Evolutionary conservation across 805 yeast species (phyloP), one percentile per base, ranked within the genome.

Genomic region (Hanseniaspora guilliermondii): DNA sequence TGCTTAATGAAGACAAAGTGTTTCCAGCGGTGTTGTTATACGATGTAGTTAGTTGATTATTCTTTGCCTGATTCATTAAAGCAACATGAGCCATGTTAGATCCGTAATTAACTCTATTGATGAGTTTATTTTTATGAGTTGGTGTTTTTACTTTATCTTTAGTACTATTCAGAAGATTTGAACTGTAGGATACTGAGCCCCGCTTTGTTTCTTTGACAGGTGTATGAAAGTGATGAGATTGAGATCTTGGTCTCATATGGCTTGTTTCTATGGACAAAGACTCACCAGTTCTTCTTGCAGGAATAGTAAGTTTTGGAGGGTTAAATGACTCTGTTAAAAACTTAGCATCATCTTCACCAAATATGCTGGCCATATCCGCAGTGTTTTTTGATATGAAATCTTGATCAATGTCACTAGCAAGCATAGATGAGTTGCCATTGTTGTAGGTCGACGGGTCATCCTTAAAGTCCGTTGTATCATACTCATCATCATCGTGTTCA

Each of bases 261-360:
- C 44, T 24, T 8, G 41, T 36, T 19, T 49, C 53, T 27, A 86
- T 85, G 62, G 85, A 93, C 2, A 85, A 77, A 0, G 91, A 77
- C 60, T 82, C 93, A 6, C 94, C 94, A 38, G 78, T 77, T 59
- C 88, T 68, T 0, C 91, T 83, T 0, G 93, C 85, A 0, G 94
- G 89, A 49, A 86, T 85, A 0, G 94, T 85, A 82, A 85, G 78
- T 62, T 69, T 76, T n/a, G 83, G 84, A 1, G 82, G 78, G 0
- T 77, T 72, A 8, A 79, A 78, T 0, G 77, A 74, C 7, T 72
- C 57, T 0, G 68, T 55, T 47, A 66, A 64, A 12, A 66, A 46
- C 49, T 65, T 66, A 2, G 73, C 66, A 33, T 69, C 72, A 35
- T 66, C 70, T 7, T 61, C 65, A 5, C 62, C 61, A 1, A 70